Conservation (phyloP, 2,329 filamentous ascomycete species). For the Raffaelea deltoideospora region DNA sequence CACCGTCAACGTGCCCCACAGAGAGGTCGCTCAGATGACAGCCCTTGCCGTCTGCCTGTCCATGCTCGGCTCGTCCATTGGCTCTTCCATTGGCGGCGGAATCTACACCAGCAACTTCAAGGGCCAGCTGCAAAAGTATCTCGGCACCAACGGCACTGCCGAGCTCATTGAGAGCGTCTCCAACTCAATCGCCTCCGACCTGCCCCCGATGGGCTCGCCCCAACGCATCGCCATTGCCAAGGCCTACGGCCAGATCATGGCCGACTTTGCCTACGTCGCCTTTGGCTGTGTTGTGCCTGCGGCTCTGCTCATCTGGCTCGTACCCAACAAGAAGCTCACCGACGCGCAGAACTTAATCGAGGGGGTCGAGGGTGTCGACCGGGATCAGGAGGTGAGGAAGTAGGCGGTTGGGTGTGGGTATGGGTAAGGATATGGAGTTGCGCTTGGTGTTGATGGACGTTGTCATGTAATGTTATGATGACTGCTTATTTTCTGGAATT, state of each 20-base stretch:
- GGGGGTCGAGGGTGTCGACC: no score
- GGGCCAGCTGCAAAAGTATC: background rate
- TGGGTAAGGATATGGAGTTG: no score
- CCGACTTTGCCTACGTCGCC: conserved; percentile 14
- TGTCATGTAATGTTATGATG: no score
- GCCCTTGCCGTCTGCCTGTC: conserved; percentile 4
- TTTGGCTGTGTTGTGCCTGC: conserved; percentile 10
- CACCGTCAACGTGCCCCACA: conserved; percentile 5
- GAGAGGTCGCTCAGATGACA: conserved; percentile 5
- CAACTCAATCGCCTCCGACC: conserved; percentile 5
- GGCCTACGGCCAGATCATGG: conserved; percentile 14
- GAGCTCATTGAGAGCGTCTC: conserved; percentile 3
- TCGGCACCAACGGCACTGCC: conserved; percentile 3
- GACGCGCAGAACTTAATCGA: background rate
- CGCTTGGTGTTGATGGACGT: no score
- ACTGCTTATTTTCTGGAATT: no score
- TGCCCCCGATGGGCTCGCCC: conserved; percentile 4
- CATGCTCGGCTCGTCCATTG: conserved; percentile 4
- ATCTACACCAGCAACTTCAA: conserved; percentile 7
- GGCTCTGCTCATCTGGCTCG: conserved; percentile 10
- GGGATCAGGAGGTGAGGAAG: no score
- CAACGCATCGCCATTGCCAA: conserved; percentile 5
- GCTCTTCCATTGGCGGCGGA: conserved; percentile 6
- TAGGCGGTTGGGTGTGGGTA: no score
- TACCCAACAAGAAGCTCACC: conserved; percentile 8